Evolutionary conservation across 1,139 yeast species (phyloP).

Genomic region (Candida sp.): DNA sequence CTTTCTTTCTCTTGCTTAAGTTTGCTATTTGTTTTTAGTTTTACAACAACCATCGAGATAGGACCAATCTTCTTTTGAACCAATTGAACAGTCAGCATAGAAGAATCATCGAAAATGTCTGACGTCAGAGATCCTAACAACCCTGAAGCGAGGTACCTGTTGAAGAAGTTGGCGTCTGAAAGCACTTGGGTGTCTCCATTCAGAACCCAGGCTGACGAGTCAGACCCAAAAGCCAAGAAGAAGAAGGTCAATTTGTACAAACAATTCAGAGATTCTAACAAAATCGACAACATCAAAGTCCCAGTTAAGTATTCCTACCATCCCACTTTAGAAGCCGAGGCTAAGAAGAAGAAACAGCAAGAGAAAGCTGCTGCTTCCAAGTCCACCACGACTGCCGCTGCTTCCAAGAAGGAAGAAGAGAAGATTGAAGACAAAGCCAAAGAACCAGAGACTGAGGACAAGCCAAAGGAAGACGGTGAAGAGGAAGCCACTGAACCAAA

Average conservation of each 20-base stretch:
- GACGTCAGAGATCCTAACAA: conserved; percentile 22
- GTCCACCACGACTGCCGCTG: conserved; percentile 22
- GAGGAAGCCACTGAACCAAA: not conserved
- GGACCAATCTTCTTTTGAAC: not conserved
- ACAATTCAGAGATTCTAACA: conserved; percentile 40
- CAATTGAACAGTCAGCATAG: conserved; percentile 1
- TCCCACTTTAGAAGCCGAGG: conserved; percentile 44
- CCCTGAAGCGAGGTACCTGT: conserved; percentile 19
- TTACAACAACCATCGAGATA: not conserved
- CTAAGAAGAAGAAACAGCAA: conserved; percentile 18
- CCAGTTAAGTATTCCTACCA: conserved; percentile 46
- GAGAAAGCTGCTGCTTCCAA: conserved; percentile 17
- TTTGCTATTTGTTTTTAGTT: not conserved
- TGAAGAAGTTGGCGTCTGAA: conserved; percentile 43
- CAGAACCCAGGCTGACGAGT: conserved; percentile 29
- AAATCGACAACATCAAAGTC: conserved; percentile 38
- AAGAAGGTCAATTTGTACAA: conserved; percentile 31
- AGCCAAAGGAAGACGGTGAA: conserved; percentile 8
- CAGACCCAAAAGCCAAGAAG: conserved; percentile 18
- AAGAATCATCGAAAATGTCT: not conserved
- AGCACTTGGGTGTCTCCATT: conserved; percentile 58
- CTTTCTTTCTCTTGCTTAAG: not conserved
- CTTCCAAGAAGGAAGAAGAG: conserved; percentile 17
- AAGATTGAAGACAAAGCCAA: conserved; percentile 14
- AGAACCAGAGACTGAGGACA: conserved; percentile 10